Base-by-base conservation (phyloP, 805 yeast genomes). In the Kregervanrija pseudodelftensis region DNA sequence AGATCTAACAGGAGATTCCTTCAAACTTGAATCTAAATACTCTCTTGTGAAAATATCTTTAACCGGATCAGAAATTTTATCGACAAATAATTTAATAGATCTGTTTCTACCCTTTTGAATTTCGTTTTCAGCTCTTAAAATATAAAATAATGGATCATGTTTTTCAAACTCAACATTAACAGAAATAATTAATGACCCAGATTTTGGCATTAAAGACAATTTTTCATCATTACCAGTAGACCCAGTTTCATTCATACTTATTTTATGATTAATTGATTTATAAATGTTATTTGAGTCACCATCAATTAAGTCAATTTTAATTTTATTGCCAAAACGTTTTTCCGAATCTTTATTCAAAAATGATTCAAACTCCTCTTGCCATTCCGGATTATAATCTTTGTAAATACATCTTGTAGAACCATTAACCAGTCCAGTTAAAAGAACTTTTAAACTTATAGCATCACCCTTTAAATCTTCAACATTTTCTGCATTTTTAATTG, bases 341-440 rank as follows among this genome's bases (percentile, higher is more conserved):
- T 22, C 28, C 7, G 28, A 22, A 22, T 15, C 50, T n/a, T 41
- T 44, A 13, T 46, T 41, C 7, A 54, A 48, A 34, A 49, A 45
- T 3, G 50, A 47, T 59, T 88, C 95, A 59, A 88, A 86, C 45
- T 84, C 85, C 65, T 90, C 96, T 55, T 86, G 85, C 95, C 95
- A 91, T 12, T 74, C 76, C 0, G 97, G 96, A 53, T 80, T 79
- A 32, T 74, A 65, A 4, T 80, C 76, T 43, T 76, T 76, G 30
- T 71, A 68, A 4, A 85, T 68, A 0, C 81, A 74, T 52, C 85
- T 70, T 0, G 98, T 90, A 48, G 77, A 79, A 14, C 55, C 59
- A 34, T 47, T 51, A 5, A 55, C 40, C 7, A 50, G 49, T 1
- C 65, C 66, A 3, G 50, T 44, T 9, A 59, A 42, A 28, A 17